A percentile compares a stretch with the other conserved stretches of the same genome.
Conservation (phyloP, 441 rosid genomes). For the Eruca vesicaria region DNA sequence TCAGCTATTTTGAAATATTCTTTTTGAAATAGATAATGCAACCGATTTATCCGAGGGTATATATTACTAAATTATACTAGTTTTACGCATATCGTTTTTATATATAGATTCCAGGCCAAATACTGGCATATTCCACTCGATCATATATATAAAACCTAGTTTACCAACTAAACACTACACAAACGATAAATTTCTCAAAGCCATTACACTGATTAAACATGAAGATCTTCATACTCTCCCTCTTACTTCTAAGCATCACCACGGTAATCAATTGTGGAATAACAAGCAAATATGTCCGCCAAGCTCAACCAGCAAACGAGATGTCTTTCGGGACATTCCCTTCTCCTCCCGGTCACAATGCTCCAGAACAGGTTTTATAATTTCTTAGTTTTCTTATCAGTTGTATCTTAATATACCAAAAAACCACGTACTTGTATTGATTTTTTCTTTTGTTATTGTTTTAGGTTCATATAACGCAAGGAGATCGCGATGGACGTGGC, state of each 20-base stretch:
- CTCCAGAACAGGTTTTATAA: conserved; percentile 31
- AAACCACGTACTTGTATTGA: neutral
- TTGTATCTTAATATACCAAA: neutral
- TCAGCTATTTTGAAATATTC: neutral
- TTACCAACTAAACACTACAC: neutral
- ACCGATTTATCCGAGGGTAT: neutral
- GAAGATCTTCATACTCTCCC: neutral
- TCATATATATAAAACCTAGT: neutral
- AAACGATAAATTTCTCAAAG: neutral
- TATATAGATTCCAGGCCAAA: neutral
- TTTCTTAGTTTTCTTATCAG: neutral
- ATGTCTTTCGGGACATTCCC: conserved; percentile 31
- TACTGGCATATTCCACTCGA: neutral
- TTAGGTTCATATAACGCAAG: conserved; percentile 69
- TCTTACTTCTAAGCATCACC: conserved; percentile 4
- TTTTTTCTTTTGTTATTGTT: neutral
- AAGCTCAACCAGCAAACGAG: conserved; percentile 20
- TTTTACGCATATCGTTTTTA: neutral
- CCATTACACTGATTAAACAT: neutral
- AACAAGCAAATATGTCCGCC: conserved; percentile 19
- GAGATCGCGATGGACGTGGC: conserved; percentile 46
- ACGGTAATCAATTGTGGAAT: neutral
- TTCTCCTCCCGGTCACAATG: conserved; percentile 18
- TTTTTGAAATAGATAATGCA: neutral
- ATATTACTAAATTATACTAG: neutral